phyloP scores from a whole-genome alignment of 2,329 filamentous ascomycete genomes.

The Pezicula neosporulosa region DNA sequence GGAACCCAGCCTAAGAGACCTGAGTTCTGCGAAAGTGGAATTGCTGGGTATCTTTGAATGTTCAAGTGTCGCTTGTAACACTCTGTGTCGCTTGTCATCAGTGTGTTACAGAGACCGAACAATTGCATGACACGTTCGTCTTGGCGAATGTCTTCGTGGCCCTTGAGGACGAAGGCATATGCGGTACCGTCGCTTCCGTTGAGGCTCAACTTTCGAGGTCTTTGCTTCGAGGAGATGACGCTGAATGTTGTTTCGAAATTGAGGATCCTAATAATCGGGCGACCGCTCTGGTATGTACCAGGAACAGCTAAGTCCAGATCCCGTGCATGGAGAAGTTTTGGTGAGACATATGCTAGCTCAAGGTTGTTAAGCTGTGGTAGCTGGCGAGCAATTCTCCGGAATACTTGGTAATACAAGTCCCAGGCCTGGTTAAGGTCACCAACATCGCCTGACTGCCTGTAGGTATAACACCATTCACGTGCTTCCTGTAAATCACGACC shows the following conservation, averaged over 20 bases:
- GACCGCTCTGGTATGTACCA: slow-evolving; percentile 81
- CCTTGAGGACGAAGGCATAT: slow-evolving; percentile 91
- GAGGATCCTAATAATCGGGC: slow-evolving; percentile 77
- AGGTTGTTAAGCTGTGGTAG: slow-evolving; percentile 88
- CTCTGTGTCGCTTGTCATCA: slow-evolving; percentile 90
- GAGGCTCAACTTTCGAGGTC: slow-evolving; percentile 83
- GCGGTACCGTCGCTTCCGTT: slow-evolving; percentile 84
- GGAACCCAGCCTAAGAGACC: slow-evolving; percentile 95
- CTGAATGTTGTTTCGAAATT: slow-evolving; percentile 87
- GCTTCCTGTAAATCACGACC: slow-evolving; percentile 93
- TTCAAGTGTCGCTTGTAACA: slow-evolving; percentile 96
- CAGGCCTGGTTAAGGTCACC: slow-evolving; percentile 97
- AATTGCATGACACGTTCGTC: slow-evolving; percentile 99
- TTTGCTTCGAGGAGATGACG: slow-evolving; percentile 96
- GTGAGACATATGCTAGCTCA: slow-evolving; percentile 95
- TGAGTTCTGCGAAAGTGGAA: slow-evolving; percentile 93
- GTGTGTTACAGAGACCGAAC: slow-evolving; percentile 94
- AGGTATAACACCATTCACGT: slow-evolving; percentile 92
- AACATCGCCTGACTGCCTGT: slow-evolving; percentile 81
- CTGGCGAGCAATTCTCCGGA: slow-evolving; percentile 91
- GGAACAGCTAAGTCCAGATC: slow-evolving; percentile 93
- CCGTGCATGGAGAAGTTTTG: slow-evolving; percentile 80
- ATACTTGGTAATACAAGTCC: slow-evolving; percentile 99
- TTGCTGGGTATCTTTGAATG: slow-evolving; percentile 95
- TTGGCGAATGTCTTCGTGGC: slow-evolving; percentile 98